Base-by-base conservation (phyloP, 371 early-diverging fungal genomes). In the Choanephora cucurbitarum region DNA sequence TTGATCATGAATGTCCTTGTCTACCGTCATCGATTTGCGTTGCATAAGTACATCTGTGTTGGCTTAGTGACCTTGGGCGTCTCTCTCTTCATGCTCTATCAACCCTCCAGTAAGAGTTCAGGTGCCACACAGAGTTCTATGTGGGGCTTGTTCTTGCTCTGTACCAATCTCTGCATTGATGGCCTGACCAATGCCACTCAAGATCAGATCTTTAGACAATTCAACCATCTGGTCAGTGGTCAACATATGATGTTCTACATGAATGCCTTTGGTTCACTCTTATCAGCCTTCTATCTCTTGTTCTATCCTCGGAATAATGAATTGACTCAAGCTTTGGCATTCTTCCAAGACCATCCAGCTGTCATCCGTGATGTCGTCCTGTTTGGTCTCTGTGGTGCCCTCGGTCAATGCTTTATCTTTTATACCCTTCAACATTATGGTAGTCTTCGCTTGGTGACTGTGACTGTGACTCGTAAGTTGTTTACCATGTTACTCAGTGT, bases 371-470 rank as follows among this genome's bases (percentile, higher is more conserved):
- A 98, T 69, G 85, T 99, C 17, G 52, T 92, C 18, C 64, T 94
- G 54, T 96, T 94, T 79, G 89, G 91, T 10, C 58, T 94, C 15
- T 93, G 93, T 64, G 98, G 99, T 24, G 92, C 96, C 2, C 32
- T 97, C 22, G 99, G 99, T n/a, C 99, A 99, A 77, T 89, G 91
- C 75, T 96, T 98, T 68, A 94, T 99, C 52, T 99, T 95, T 78
- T 92, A 93, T 73, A 93, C 93, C 49, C 83, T 99, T 28, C 91
- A 91, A 56, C 82, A 85, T 14, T 97, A 93, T 73, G 99, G 99
- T 14, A 88, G 95, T 55, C 66, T 99, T 44, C 85, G 87, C 15
- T 70, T 97, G 37, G 97, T 94, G 9, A 98, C 94, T 5, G 90
- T 97, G 40, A 99, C 93, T 0, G 95, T 99, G 17, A 97, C 97